Conservation (phyloP, 2,329 filamentous ascomycete species). For the Paraphaeosphaeria sporulosa region DNA sequence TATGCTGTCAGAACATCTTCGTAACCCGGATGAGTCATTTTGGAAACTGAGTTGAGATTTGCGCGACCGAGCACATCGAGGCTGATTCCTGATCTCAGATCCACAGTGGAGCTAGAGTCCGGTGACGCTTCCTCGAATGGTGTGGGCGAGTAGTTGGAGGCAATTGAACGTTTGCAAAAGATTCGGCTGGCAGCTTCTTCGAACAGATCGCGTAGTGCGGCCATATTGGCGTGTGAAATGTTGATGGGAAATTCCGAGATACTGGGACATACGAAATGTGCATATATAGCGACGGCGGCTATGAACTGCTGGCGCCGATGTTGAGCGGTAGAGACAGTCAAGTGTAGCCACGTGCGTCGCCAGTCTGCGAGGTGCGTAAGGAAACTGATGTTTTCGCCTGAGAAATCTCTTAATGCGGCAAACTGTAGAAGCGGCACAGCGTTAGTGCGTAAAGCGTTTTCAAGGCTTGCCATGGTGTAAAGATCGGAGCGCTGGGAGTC, state of each 20-base stretch:
- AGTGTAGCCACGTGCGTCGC: conserved; percentile 40
- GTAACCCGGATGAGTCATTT: conserved; percentile 26
- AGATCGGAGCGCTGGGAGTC: conserved; percentile 42
- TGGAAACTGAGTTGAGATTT: conserved; percentile 36
- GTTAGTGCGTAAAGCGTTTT: conserved; percentile 42
- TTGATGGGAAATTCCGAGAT: conserved; percentile 48
- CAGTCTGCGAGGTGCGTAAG: conserved; percentile 44
- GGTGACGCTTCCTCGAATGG: conserved; percentile 37
- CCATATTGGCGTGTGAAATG: conserved; percentile 40
- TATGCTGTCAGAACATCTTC: conserved; percentile 28
- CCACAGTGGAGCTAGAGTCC: conserved; percentile 28
- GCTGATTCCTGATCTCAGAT: conserved; percentile 26
- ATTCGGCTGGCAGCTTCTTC: conserved; percentile 30
- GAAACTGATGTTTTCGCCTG: conserved; percentile 46
- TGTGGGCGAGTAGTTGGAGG: conserved; percentile 31
- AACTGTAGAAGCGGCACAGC: conserved; percentile 42
- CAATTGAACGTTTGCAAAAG: conserved; percentile 27
- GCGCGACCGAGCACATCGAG: conserved; percentile 38
- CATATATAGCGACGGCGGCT: conserved; percentile 41
- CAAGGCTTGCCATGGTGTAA: conserved; percentile 44
- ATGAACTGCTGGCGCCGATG: conserved; percentile 39
- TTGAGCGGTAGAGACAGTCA: conserved; percentile 27
- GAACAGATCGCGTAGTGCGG: conserved; percentile 37
- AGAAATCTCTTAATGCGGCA: conserved; percentile 45
- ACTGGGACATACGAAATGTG: conserved; percentile 43